These are phyloP conservation scores for Parascedosporium putredinis DNA, from an alignment of 2,329 filamentous ascomycete genomes.

Conservation along the genomic window DNA sequence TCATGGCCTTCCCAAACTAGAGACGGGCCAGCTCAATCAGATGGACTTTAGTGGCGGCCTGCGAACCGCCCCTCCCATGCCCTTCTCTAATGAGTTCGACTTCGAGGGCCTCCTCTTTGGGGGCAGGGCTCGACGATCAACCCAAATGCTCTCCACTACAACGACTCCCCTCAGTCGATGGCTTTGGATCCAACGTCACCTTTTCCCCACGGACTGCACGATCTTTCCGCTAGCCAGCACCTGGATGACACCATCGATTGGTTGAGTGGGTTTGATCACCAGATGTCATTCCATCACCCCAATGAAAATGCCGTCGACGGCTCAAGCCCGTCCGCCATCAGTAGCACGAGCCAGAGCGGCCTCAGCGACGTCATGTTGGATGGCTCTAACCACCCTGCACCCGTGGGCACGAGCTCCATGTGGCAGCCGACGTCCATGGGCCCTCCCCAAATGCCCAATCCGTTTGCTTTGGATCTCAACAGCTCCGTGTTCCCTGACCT, in stretches of 20 bases:
- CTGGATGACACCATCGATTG: conserved; percentile 76
- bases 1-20: conserved; percentile 71
- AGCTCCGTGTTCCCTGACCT: conserved; percentile 69
- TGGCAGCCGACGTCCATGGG: conserved; percentile 62
- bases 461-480: conserved; percentile 66
- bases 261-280: conserved; percentile 68
- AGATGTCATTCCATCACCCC: conserved; percentile 57
- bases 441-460: conserved; percentile 56
- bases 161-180: conserved; percentile 61
- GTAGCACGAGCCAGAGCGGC: conserved; percentile 82
- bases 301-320: conserved; percentile 80
- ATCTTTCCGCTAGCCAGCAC: conserved; percentile 46
- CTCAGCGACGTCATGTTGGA: conserved; percentile 90
- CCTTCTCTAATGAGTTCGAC: conserved; percentile 58
- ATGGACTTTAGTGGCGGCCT: conserved; percentile 59
- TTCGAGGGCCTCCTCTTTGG: conserved; percentile 60
- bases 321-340: conserved; percentile 92
- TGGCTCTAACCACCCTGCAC: conserved; percentile 55
- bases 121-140: conserved; percentile 57
- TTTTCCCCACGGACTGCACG: conserved; percentile 46
- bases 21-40: conserved; percentile 59
- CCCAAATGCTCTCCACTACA: conserved; percentile 71
- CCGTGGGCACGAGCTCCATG: conserved; percentile 45
- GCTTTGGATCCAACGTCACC: conserved; percentile 51
- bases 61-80: conserved; percentile 62